Conservation (phyloP, 768 basidiomycete genomes). For the Rhodotorula graminis region DNA sequence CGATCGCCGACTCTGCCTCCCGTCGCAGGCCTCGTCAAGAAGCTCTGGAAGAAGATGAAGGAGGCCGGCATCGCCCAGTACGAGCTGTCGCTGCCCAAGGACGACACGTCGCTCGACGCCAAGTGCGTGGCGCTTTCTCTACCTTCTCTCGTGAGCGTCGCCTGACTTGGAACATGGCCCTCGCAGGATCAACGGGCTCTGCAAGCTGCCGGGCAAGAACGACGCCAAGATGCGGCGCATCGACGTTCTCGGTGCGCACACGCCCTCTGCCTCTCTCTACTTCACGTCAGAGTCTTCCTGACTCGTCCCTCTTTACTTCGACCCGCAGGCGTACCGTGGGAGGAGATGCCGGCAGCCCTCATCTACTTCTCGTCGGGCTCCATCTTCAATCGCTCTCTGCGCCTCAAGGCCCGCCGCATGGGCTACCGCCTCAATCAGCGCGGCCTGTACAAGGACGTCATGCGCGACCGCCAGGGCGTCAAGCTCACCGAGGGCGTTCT, state of each 20-base stretch:
- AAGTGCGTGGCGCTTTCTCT: not conserved
- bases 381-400: constrained; percentile 32
- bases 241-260: constrained; percentile 30
- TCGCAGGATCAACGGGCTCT: constrained; percentile 22
- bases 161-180: not conserved
- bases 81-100: constrained; percentile 18
- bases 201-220: not conserved
- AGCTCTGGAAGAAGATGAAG: constrained; percentile 41
- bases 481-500: constrained; percentile 46
- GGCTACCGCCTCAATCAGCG: constrained; percentile 48
- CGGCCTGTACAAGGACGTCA: constrained; percentile 41
- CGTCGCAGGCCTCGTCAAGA: constrained; percentile 2
- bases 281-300: not conserved
- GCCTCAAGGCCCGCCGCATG: constrained; percentile 43
- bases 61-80: constrained; percentile 44
- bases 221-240: constrained; percentile 20
- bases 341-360: constrained; percentile 24
- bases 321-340: constrained; percentile 6
- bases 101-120: constrained; percentile 7
- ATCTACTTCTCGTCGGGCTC: constrained; percentile 26
- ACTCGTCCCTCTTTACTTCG: no score
- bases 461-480: constrained; percentile 40
- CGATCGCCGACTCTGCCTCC: no score
- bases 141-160: accelerated
- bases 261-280: not conserved